Conservation (phyloP, 805 yeast genomes). For the Schwanniomyces sp. region DNA sequence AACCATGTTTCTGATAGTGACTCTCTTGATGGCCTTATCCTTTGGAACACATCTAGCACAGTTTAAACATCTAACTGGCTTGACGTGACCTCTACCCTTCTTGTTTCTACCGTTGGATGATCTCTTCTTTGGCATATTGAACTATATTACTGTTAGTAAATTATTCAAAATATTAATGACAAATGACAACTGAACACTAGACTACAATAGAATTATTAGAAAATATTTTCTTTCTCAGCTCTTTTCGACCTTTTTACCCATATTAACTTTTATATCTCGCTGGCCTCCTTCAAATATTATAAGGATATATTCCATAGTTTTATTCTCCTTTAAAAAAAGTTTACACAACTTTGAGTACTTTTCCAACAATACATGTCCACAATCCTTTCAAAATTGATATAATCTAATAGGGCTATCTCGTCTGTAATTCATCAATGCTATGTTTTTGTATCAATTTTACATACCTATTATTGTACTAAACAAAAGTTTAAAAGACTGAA, state of each 20-base stretch:
- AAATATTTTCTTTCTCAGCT: too few relatives aligned
- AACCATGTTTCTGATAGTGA: conserved; percentile 99
- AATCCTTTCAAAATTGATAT: neutral
- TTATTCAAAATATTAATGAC: neutral
- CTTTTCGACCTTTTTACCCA: too few relatives aligned
- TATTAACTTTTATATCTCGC: too few relatives aligned
- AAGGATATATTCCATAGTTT: too few relatives aligned
- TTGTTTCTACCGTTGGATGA: conserved; percentile 99
- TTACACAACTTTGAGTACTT: neutral
- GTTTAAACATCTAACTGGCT: conserved; percentile 99
- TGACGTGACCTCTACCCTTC: conserved; percentile 99
- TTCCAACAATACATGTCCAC: neutral
- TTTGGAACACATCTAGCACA: conserved; percentile 99
- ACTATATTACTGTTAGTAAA: conserved; percentile 26
- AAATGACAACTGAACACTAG: neutral
- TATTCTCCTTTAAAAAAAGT: too few relatives aligned
- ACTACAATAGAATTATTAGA: neutral
- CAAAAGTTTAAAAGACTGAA: conserved; percentile 6
- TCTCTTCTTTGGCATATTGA: conserved; percentile 99
- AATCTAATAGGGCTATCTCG: neutral
- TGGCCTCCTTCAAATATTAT: too few relatives aligned
- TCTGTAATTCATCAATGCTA: neutral
- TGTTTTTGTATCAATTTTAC: conserved; percentile 4
- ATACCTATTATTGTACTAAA: conserved; percentile 16
- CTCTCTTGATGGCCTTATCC: conserved; percentile 99